Evolutionary conservation across 352 stramenopile genomes (phyloP).

Genomic region (Blastocystis hominis): DNA sequence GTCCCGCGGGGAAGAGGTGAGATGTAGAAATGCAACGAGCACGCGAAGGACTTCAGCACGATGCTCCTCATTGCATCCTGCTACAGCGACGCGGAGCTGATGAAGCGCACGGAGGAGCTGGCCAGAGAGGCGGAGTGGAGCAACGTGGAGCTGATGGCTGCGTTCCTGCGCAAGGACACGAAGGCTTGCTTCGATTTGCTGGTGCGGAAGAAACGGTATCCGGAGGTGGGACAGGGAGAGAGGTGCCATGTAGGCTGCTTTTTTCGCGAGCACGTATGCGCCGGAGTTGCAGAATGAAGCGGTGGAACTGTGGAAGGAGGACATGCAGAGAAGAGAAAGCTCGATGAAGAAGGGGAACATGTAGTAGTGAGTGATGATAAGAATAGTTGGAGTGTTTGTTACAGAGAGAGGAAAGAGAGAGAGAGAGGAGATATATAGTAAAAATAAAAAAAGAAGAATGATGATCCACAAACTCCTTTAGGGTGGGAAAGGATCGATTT

Average conservation of each 20-base stretch:
- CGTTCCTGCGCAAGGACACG: slow-evolving; percentile 34
- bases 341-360: not conserved
- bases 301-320: slow-evolving; percentile 30
- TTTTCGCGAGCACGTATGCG: slow-evolving; percentile 24
- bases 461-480: not conserved
- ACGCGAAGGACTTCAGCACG: slow-evolving; percentile 28
- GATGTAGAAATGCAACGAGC: slow-evolving; percentile 18
- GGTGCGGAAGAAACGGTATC: slow-evolving; percentile 30
- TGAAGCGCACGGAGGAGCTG: slow-evolving; percentile 7
- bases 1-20: not conserved
- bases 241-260: slow-evolving; percentile 6
- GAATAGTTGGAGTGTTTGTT: not conserved
- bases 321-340: not conserved
- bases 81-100: slow-evolving; percentile 32
- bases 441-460: not conserved
- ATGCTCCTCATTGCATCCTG: slow-evolving; percentile 50
- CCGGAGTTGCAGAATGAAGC: slow-evolving; percentile 30
- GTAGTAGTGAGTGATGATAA: not conserved
- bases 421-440: not conserved
- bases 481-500: not conserved
- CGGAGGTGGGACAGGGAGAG: not conserved
- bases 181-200: slow-evolving; percentile 18
- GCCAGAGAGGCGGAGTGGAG: not conserved
- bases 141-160: slow-evolving; percentile 45
- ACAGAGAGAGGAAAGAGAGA: not conserved